These are phyloP conservation scores for Cutaneotrichosporon sp. DNA, from an alignment of 1,284 basidiomycete species.

Conservation along the genomic window DNA sequence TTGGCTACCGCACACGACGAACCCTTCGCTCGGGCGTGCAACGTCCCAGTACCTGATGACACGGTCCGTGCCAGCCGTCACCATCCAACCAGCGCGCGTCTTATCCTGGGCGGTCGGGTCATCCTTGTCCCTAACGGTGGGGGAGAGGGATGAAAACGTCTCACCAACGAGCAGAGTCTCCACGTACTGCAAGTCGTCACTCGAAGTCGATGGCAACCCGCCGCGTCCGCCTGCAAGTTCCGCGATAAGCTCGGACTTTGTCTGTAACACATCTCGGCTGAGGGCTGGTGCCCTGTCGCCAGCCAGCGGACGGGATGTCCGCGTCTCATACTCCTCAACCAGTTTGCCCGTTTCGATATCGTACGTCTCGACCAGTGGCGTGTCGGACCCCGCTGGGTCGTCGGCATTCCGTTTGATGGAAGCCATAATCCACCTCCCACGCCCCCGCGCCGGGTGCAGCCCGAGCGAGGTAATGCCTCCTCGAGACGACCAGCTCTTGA, in stretches of 20 bases:
- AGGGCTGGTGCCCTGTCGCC: constrained; percentile 3
- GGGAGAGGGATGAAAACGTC: constrained; percentile 31
- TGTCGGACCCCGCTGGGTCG: constrained; percentile 9
- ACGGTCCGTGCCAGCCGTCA: constrained; percentile 49
- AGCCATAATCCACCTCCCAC: constrained; percentile 83
- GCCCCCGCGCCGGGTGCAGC: constrained; percentile 73
- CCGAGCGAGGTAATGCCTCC: constrained; percentile 60
- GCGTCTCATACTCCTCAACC: constrained; percentile 49
- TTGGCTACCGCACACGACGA: constrained; percentile 48
- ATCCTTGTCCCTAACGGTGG: constrained; percentile 22
- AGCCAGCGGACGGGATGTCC: constrained; percentile 28
- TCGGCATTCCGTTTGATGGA: constrained; percentile 52
- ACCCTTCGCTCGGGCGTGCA: constrained; percentile 35
- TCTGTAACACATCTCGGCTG: constrained; percentile 28
- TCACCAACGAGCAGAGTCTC: constrained; percentile 38
- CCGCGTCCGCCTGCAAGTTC: constrained; percentile 28
- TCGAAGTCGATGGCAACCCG: constrained; percentile 19
- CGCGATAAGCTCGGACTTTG: constrained; percentile 35
- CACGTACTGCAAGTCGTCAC: constrained; percentile 24
- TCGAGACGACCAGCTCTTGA: constrained; percentile 77
- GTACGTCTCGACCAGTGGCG: constrained; percentile 46
- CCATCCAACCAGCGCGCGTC: constrained; percentile 36
- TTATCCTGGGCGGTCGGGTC: not conserved
- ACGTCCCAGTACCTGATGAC: constrained; percentile 51
- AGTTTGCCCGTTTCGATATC: constrained; percentile 52